These are phyloP conservation scores for Kodamaea sp. DNA, from an alignment of 1,139 yeast species.

Conservation along the genomic window DNA sequence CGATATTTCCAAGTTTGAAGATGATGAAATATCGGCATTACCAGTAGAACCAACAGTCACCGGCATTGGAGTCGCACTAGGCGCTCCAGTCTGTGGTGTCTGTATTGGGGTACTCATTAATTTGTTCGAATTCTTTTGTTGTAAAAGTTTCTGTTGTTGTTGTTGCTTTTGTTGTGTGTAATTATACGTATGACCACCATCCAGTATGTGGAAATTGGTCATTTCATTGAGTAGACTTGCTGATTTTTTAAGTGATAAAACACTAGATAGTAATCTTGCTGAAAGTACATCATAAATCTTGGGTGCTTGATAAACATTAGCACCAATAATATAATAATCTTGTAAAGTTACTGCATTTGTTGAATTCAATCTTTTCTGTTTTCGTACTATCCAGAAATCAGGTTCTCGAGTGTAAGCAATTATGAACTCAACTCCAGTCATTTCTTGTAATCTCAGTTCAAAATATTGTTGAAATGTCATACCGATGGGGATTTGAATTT, in stretches of 20 bases:
- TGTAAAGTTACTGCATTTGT: slow-evolving; percentile 50
- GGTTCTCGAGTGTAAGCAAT: slow-evolving; percentile 78
- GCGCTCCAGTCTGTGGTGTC: slow-evolving; percentile 20
- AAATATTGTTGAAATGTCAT: slow-evolving; percentile 28
- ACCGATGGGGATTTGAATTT: slow-evolving; percentile 41
- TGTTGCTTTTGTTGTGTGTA: slow-evolving; percentile 9
- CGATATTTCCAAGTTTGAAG: slow-evolving; percentile 22
- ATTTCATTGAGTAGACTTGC: slow-evolving; percentile 33
- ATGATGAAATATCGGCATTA: slow-evolving; percentile 11
- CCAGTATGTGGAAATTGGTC: slow-evolving; percentile 34
- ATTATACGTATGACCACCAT: slow-evolving; percentile 36
- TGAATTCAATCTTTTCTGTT: slow-evolving; percentile 63
- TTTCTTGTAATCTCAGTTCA: slow-evolving; percentile 59
- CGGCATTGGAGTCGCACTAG: slow-evolving; percentile 13
- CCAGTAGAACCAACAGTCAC: slow-evolving; percentile 15
- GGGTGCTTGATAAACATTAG: slow-evolving; percentile 92
- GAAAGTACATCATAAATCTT: slow-evolving; percentile 38
- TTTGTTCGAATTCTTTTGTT: slow-evolving; percentile 1
- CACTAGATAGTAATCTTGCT: slow-evolving; percentile 37
- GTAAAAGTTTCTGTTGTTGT: slow-evolving; percentile 7
- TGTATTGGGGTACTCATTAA: slow-evolving; percentile 10
- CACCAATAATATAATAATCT: slow-evolving; percentile 86
- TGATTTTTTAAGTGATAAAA: slow-evolving; percentile 35
- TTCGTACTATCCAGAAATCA: slow-evolving; percentile 85
- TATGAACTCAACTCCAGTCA: slow-evolving; percentile 84